Evolutionary conservation across 1,284 basidiomycete genomes (phyloP).

Genomic region (Cryptococcus floricola): DNA sequence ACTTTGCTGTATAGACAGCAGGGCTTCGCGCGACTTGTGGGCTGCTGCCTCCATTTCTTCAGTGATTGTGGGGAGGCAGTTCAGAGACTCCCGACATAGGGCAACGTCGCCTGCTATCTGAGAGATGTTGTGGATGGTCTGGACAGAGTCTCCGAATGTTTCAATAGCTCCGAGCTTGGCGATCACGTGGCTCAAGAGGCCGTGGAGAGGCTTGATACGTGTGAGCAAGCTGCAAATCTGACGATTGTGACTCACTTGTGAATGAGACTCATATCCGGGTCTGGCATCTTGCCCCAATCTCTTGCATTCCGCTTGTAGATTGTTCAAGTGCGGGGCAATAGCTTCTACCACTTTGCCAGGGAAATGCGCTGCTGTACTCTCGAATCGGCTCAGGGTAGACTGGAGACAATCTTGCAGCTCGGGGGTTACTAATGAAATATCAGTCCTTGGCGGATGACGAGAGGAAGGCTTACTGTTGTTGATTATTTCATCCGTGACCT

Average conservation of each 20-base stretch:
- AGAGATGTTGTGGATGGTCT: slow-evolving; percentile 7
- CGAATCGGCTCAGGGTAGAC: neutral
- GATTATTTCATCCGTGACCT: slow-evolving; percentile 28
- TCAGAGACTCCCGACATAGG: slow-evolving; percentile 5
- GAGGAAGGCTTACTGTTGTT: slow-evolving; percentile 20
- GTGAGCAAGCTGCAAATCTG: neutral
- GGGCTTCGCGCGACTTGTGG: neutral
- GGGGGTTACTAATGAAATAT: neutral
- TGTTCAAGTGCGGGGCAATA: neutral
- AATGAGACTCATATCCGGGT: neutral
- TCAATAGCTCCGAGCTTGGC: slow-evolving; percentile 16
- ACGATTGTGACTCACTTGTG: neutral
- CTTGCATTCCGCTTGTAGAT: neutral
- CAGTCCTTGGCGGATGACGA: neutral
- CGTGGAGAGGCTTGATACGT: slow-evolving; percentile 9
- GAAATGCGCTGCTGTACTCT: neutral
- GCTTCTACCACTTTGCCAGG: neutral
- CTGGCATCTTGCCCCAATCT: neutral
- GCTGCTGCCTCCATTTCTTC: neutral
- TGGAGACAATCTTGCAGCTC: neutral
- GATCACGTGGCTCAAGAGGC: slow-evolving; percentile 24
- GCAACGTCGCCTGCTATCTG: slow-evolving; percentile 12
- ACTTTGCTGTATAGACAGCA: neutral
- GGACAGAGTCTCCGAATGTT: slow-evolving; percentile 9
- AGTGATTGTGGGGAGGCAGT: neutral